A percentile compares a stretch with the other conserved stretches of the same genome.
These are phyloP conservation scores for Microstegium vimineum DNA, from an alignment of 176 grass and related monocot genomes.

Conservation along the genomic window DNA sequence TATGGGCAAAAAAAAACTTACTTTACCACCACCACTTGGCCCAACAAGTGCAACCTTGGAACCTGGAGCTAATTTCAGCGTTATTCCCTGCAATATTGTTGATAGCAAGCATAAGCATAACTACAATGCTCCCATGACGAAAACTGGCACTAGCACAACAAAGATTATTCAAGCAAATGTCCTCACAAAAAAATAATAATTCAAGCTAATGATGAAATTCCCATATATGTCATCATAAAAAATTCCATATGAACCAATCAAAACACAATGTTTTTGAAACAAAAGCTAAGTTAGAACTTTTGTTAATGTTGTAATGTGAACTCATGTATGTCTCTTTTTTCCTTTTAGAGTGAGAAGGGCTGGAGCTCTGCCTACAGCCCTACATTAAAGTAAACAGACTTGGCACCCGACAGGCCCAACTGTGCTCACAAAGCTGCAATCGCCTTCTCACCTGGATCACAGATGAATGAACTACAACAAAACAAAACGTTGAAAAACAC, in stretches of 20 bases:
- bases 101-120: background rate
- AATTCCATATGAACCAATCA: background rate
- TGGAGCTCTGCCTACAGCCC: background rate
- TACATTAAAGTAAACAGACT: background rate
- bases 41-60: slow-evolving; percentile 97
- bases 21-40: slow-evolving; percentile 97
- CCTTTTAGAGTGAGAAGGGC: background rate
- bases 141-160: background rate
- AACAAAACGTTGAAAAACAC: background rate
- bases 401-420: too few species aligned
- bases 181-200: too few species aligned
- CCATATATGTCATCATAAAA: background rate
- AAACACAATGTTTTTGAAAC: background rate
- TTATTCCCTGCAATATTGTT: slow-evolving; percentile 72
- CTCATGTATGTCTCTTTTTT: background rate
- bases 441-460: background rate
- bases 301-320: background rate
- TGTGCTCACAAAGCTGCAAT: background rate
- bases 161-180: background rate
- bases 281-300: background rate
- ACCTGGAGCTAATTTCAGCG: slow-evolving; percentile 81
- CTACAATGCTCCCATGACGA: background rate
- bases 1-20: slow-evolving; percentile 26
- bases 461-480: background rate
- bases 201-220: background rate